Evolutionary conservation across 2,329 filamentous ascomycete genomes (phyloP), one percentile per base, ranked within the genome.

Genomic region (Colletotrichum musicola): DNA sequence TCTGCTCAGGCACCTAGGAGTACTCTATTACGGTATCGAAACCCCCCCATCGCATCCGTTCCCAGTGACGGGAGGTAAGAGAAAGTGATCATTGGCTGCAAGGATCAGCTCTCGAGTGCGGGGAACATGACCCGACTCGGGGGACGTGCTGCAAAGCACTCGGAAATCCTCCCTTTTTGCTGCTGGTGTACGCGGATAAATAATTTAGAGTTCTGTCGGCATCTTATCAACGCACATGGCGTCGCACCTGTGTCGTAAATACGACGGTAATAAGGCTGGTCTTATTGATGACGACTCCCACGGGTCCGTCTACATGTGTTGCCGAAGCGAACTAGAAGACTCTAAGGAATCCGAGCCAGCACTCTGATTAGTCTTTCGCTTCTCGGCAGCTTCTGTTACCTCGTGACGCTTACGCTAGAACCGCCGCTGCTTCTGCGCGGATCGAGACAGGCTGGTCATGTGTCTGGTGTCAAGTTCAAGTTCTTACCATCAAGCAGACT

Each of bases 61-160:
- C 30, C 30, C 30, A 10, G 30, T 9, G 7, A 35, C 30, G 12
- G 30, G 7, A 35, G 30, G 30, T 25, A 35, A 35, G 7, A 35
- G 1, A 35, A 35, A 10, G 9, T 10, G 7, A 2, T 10, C 7
- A 35, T 35, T 35, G 44, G 55, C 42, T 40, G 46, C 55, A 58
- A 51, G 51, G 59, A 51, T 57, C 12, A 54, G 63, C 16, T 40
- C 20, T 47, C 14, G 18, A 16, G 20, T 25, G 57, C 57, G 62
- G 49, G 58, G 57, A 22, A 49, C 27, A 62, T 10, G 57, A 18
- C 18, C 56, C 16, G 20, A 27, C 10, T 46, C 10, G 44, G 14
- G 51, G 44, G 50, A 18, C 38, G 16, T 49, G 16, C n/a, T 14
- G 25, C 22, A 27, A 49, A 16, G n/a, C 54, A 64, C 35, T 35